These are phyloP conservation scores for Drechslerella coelobrocha DNA, from an alignment of 2,329 filamentous ascomycete genomes.

Conservation along the genomic window DNA sequence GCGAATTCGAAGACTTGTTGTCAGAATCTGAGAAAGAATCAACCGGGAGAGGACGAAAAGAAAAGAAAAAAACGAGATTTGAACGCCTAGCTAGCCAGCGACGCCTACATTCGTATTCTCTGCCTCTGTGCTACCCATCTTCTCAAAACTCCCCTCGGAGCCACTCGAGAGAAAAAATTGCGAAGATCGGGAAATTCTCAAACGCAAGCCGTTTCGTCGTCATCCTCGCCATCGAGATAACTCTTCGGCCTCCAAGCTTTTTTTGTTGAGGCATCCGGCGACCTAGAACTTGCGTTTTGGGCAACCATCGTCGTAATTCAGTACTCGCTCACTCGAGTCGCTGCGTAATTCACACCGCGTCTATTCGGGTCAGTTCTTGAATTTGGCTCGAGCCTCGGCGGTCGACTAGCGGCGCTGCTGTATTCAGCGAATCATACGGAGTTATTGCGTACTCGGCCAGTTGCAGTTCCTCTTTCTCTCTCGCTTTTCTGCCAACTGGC, in stretches of 20 bases:
- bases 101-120: constrained; percentile 22
- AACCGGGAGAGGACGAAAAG: constrained; percentile 22
- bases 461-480: neutral
- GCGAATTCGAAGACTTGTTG: constrained; percentile 40
- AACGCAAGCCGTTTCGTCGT: constrained; percentile 49
- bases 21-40: constrained; percentile 21
- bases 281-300: constrained; percentile 49
- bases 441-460: neutral
- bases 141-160: constrained; percentile 29
- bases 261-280: constrained; percentile 19
- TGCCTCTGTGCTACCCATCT: constrained; percentile 23
- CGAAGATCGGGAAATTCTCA: constrained; percentile 22
- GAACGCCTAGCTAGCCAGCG: constrained; percentile 19
- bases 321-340: constrained; percentile 10
- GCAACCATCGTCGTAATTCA: constrained; percentile 49
- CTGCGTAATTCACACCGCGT: constrained; percentile 48
- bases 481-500: constrained; percentile 33
- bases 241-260: constrained; percentile 4
- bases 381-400: constrained; percentile 23
- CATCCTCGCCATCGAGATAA: constrained; percentile 34
- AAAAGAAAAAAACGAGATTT: constrained; percentile 10
- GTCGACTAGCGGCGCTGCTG: neutral
- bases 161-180: constrained; percentile 35
- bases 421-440: neutral
- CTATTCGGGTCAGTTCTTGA: constrained; percentile 12